These are phyloP conservation scores for Auricularia sp. DNA, from an alignment of 768 basidiomycete species.

Conservation along the genomic window DNA sequence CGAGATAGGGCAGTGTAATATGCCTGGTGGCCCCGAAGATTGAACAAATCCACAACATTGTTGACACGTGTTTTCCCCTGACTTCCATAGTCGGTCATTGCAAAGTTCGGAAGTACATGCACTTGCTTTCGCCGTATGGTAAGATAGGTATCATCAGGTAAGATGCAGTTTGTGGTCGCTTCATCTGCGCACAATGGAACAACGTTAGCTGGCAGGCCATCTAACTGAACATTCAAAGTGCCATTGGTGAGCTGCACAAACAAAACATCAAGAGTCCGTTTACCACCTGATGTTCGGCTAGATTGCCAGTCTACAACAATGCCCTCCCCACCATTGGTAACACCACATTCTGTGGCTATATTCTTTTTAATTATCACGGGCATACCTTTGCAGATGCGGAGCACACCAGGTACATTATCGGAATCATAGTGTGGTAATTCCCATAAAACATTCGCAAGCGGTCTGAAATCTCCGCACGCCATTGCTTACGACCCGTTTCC, in stretches of 20 bases:
- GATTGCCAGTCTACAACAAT: conserved; percentile 11
- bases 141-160: conserved; percentile 6
- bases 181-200: conserved; percentile 9
- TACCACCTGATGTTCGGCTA: neutral
- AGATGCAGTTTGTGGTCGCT: conserved; percentile 3
- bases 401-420: conserved; percentile 13
- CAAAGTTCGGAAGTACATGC: conserved; percentile 14
- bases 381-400: conserved; percentile 15
- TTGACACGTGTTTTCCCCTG: conserved; percentile 15
- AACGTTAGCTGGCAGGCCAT: conserved; percentile 13
- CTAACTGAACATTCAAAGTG: conserved; percentile 5
- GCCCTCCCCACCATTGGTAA: conserved; percentile 17
- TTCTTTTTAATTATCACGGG: conserved; percentile 17
- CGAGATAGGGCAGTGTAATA: conserved; percentile 16
- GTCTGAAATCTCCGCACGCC: neutral
- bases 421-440: conserved; percentile 10
- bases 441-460: conserved; percentile 9
- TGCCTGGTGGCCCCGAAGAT: conserved; percentile 11
- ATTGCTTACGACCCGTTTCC: neutral
- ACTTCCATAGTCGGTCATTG: conserved; percentile 16
- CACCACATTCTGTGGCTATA: conserved; percentile 17
- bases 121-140: conserved; percentile 10
- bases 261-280: conserved; percentile 5
- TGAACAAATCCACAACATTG: conserved; percentile 12
- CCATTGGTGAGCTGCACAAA: conserved; percentile 12